Evolutionary conservation across 2,329 filamentous ascomycete genomes (phyloP).

Genomic region (Alternaria infectoria): DNA sequence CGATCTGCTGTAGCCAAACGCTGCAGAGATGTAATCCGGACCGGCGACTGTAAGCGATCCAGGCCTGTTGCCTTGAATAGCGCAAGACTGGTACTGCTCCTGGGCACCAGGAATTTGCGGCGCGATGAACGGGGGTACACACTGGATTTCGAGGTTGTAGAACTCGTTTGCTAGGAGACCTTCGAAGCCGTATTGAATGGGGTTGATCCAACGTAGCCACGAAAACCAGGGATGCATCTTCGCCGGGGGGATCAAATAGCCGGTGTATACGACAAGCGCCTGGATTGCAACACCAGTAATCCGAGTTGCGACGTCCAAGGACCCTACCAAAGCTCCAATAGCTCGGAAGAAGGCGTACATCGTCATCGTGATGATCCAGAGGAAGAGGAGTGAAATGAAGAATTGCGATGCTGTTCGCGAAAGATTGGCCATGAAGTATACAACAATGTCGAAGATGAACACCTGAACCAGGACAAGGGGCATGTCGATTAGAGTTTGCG

Average conservation of each 20-base stretch:
- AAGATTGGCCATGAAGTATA: slow-evolving; percentile 68
- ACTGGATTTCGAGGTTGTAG: slow-evolving; percentile 62
- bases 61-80: slow-evolving; percentile 63
- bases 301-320: slow-evolving; percentile 47
- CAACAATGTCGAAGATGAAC: slow-evolving; percentile 64
- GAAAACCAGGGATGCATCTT: slow-evolving; percentile 52
- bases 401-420: slow-evolving; percentile 65
- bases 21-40: slow-evolving; percentile 61
- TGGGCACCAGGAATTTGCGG: slow-evolving; percentile 57
- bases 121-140: slow-evolving; percentile 62
- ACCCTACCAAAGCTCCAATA: slow-evolving; percentile 44
- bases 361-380: slow-evolving; percentile 61
- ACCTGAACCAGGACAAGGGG: slow-evolving; percentile 66
- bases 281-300: slow-evolving; percentile 52
- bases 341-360: slow-evolving; percentile 53
- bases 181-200: slow-evolving; percentile 73
- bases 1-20: slow-evolving; percentile 61
- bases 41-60: slow-evolving; percentile 62
- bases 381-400: slow-evolving; percentile 67
- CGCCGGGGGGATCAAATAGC: slow-evolving; percentile 48
- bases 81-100: slow-evolving; percentile 63
- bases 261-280: slow-evolving; percentile 49
- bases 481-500: slow-evolving; percentile 64
- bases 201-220: slow-evolving; percentile 55
- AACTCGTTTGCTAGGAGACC: slow-evolving; percentile 75